Evolutionary conservation across 306 rosid genomes (phyloP), one percentile per base, ranked within the genome.

Genomic region (Malus sylvestris): DNA sequence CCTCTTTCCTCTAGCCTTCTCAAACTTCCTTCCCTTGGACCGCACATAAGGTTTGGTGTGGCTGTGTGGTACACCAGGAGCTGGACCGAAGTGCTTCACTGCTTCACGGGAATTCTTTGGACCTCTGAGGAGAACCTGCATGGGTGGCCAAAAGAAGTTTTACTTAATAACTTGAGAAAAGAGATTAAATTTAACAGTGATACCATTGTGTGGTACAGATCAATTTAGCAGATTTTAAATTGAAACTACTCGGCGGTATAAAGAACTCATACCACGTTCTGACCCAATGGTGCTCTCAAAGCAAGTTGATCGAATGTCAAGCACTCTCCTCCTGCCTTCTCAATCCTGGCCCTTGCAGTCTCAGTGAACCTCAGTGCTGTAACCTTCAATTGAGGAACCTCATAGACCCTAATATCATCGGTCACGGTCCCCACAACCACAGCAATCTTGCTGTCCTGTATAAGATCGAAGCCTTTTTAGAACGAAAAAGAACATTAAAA

Each of bases 41-140:
- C 86, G 87, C 15, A 86, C 84, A 74, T 84, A 86, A 12, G 92
- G 92, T 80, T 88, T 88, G 65, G 90, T 78, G 82, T 88, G 86
- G 76, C 92, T 80, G 68, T 88, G 92, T 42, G 92, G 92, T 55
- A 88, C 92, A 79, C 90, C 92, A 73, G 92, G 90, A 10, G 90
- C 92, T 23, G 88, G 86, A 8, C 92, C 92, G 7, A 88, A 88
- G 83, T 88, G 92, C 84, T 86, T 88, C 62, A 86, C 90, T 19
- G 92, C 92, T 72, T 86, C 92, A 42, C 92, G 86, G 23, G 91
- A 78, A 82, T 86, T 88, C 86, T 88, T 88, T 6, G 88, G 90
- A 32, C 90, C 88, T 73, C 92, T 80, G 46, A 88, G 84, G 25
- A 86, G 88, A 74, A 88, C 88, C 92, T 88, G 88, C 80, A 27